These are phyloP conservation scores for Intubia oerlemansii DNA, from an alignment of 2,329 filamentous ascomycete species.

Conservation along the genomic window DNA sequence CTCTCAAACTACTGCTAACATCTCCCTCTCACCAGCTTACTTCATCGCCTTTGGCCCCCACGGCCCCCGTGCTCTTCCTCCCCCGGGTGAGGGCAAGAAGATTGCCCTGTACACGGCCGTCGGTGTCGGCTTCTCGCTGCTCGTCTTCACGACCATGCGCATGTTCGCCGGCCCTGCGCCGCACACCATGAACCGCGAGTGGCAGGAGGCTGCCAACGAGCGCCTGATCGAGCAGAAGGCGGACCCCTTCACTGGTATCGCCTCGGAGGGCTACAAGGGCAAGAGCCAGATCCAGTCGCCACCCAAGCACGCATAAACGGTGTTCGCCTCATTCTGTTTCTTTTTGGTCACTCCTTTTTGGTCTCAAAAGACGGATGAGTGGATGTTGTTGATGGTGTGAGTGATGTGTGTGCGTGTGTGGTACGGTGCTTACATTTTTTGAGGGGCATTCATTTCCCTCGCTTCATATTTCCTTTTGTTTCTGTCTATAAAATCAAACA, in stretches of 20 bases:
- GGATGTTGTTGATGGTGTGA: too few species aligned
- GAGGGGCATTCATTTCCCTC: too few species aligned
- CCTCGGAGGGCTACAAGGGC: conserved; percentile 58
- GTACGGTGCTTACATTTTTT: too few species aligned
- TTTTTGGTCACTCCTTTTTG: too few species aligned
- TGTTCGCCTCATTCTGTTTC: conserved; percentile 1
- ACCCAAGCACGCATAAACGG: conserved; percentile 22
- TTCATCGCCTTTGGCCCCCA: conserved; percentile 97
- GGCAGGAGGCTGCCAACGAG: conserved; percentile 89
- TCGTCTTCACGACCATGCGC: conserved; percentile 53
- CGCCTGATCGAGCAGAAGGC: conserved; percentile 71
- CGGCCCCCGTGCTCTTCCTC: conserved; percentile 65
- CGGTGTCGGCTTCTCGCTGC: conserved; percentile 44
- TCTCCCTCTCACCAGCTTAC: too few species aligned
- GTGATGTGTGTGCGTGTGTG: too few species aligned
- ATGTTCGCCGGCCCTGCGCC: conserved; percentile 51
- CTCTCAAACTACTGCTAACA: too few species aligned
- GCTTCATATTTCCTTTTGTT: too few species aligned
- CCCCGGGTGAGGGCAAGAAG: conserved; percentile 68
- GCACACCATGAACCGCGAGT: conserved; percentile 87
- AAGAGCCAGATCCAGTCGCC: conserved; percentile 58
- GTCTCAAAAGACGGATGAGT: too few species aligned
- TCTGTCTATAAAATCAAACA: too few species aligned
- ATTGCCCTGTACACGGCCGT: conserved; percentile 52
- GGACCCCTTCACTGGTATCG: conserved; percentile 71